A percentile compares a stretch with the other conserved stretches of the same genome.
Evolutionary conservation across 2,329 filamentous ascomycete species (phyloP).

Genomic region (Cladophialophora exuberans): DNA sequence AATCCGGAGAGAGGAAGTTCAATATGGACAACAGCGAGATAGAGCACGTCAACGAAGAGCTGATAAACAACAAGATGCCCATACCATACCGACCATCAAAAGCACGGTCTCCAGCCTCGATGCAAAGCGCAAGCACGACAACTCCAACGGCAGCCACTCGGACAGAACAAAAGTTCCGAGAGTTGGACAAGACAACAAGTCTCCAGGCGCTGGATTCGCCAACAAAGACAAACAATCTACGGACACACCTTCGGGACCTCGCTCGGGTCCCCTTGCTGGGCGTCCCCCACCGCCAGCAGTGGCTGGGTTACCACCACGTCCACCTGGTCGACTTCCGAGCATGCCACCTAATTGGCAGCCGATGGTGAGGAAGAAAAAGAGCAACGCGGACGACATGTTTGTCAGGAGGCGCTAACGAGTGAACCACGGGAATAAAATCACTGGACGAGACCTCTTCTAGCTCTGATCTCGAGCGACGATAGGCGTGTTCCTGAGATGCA

Average conservation of each 20-base stretch:
- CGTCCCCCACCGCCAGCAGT: conserved; percentile 10
- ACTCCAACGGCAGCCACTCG: conserved; percentile 11
- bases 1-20: conserved; percentile 43
- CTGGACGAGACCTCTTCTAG: background rate
- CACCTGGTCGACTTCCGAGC: background rate
- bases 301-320: background rate
- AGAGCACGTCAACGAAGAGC: conserved; percentile 43
- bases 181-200: conserved; percentile 5
- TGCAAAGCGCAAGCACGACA: conserved; percentile 31
- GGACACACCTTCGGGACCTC: background rate
- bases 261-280: background rate
- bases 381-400: conserved; percentile 29
- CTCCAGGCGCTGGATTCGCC: background rate
- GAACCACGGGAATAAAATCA: background rate
- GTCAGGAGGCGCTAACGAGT: conserved; percentile 21
- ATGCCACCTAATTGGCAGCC: conserved; percentile 14
- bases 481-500: too few relatives aligned
- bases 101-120: conserved; percentile 21
- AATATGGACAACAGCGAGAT: conserved; percentile 40
- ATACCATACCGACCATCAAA: conserved; percentile 46
- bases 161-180: conserved; percentile 17
- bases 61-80: conserved; percentile 47
- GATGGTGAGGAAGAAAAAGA: conserved; percentile 29
- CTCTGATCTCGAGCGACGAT: background rate
- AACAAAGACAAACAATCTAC: background rate